Conservation (phyloP, 2,329 filamentous ascomycete species). For the Orbilia oligospora region DNA sequence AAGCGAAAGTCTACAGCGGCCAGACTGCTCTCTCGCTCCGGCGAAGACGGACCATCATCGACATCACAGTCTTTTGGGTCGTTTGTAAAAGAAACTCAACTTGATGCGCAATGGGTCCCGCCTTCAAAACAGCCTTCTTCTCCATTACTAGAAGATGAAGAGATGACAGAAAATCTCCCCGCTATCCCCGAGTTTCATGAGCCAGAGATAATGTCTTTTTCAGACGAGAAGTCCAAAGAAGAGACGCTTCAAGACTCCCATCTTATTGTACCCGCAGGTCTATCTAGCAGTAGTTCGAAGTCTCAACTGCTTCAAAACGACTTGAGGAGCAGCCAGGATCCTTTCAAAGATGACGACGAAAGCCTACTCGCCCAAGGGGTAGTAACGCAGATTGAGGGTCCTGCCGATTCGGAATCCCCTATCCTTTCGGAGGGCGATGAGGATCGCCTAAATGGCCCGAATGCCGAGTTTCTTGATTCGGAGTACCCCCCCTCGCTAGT, state of each 20-base stretch:
- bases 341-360: slow-evolving; percentile 56
- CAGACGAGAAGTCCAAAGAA: slow-evolving; percentile 31
- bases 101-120: slow-evolving; percentile 7
- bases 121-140: slow-evolving; percentile 24
- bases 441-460: background rate
- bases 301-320: slow-evolving; percentile 28
- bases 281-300: slow-evolving; percentile 24
- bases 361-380: slow-evolving; percentile 32
- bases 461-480: slow-evolving; percentile 18
- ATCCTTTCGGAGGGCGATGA: slow-evolving; percentile 23
- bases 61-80: slow-evolving; percentile 36
- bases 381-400: slow-evolving; percentile 44
- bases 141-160: slow-evolving; percentile 37
- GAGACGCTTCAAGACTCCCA: slow-evolving; percentile 53
- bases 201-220: background rate
- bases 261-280: slow-evolving; percentile 30
- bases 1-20: slow-evolving; percentile 64
- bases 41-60: slow-evolving; percentile 30
- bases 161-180: slow-evolving; percentile 2
- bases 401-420: slow-evolving; percentile 13
- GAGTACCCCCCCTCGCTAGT: slow-evolving; percentile 35
- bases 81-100: slow-evolving; percentile 28
- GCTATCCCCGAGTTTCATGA: background rate
- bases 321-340: slow-evolving; percentile 54
- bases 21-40: slow-evolving; percentile 35